Conservation (phyloP, 768 basidiomycete genomes). For the Rhodosporidiobolus sp. region DNA sequence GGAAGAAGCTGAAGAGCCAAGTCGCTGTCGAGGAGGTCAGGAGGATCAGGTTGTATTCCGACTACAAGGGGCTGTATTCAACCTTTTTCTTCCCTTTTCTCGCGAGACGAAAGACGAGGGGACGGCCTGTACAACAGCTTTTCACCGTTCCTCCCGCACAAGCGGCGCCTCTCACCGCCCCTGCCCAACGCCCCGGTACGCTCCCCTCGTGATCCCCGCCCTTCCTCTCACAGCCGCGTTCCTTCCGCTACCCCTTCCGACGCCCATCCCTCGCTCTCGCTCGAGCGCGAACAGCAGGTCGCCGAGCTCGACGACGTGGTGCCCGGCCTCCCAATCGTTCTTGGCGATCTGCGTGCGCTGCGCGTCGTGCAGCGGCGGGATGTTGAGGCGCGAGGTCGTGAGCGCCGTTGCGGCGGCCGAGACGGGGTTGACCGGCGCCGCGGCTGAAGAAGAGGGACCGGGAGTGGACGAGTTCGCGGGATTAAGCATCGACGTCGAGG, state of each 20-base stretch:
- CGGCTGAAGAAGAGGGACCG: conserved; percentile 48
- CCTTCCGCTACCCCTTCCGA: conserved; percentile 28
- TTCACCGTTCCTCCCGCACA: background rate
- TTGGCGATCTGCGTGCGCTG: conserved; percentile 47
- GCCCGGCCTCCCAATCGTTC: conserved; percentile 58
- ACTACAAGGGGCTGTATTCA: background rate
- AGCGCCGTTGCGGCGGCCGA: conserved; percentile 2
- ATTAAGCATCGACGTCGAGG: conserved; percentile 22
- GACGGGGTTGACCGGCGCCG: conserved; percentile 54
- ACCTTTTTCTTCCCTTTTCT: too few relatives aligned
- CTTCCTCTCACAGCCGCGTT: conserved; percentile 12
- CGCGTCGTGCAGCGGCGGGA: conserved; percentile 53
- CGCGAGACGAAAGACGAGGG: background rate
- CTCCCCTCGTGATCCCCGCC: conserved; percentile 27
- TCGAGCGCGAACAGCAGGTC: conserved; percentile 85
- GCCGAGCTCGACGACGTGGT: conserved; percentile 63
- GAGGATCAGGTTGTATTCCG: background rate
- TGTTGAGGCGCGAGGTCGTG: conserved; percentile 29
- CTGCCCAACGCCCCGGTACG: background rate
- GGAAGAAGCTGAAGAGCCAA: too few relatives aligned
- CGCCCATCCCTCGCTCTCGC: conserved; percentile 48
- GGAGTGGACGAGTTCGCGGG: conserved; percentile 34
- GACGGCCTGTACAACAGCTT: background rate
- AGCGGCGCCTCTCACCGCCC: background rate
- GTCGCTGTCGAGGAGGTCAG: too few relatives aligned